Evolutionary conservation across 2,329 filamentous ascomycete species (phyloP).

Genomic region (Diaporthe capsici): DNA sequence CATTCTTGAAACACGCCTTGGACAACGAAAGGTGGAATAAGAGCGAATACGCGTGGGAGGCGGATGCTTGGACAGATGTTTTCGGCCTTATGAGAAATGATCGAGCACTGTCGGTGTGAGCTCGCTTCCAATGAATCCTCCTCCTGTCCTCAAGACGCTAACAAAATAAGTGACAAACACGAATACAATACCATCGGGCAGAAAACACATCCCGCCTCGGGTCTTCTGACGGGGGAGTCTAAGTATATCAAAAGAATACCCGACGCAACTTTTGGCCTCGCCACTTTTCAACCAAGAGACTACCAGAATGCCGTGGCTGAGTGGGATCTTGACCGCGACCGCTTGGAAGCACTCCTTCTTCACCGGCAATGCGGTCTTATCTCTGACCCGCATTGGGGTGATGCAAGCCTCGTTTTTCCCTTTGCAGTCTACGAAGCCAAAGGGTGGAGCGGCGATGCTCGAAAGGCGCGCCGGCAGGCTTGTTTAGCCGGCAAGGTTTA

Average conservation of each 20-base stretch:
- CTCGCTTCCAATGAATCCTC: neutral
- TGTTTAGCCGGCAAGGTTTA: neutral
- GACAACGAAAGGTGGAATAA: neutral
- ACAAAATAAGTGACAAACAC: neutral
- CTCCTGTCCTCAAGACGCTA: neutral
- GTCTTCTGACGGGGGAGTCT: neutral
- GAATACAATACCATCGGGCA: constrained; percentile 1
- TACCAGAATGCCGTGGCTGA: constrained; percentile 7
- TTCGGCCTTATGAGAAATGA: neutral
- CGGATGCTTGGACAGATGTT: constrained; percentile 3
- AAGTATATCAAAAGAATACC: neutral
- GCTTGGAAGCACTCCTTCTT: neutral
- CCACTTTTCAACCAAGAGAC: neutral
- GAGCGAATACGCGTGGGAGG: neutral
- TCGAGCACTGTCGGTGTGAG: neutral
- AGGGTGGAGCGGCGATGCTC: neutral
- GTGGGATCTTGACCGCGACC: neutral
- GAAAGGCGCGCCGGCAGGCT: neutral
- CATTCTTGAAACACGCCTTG: neutral
- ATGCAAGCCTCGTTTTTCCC: neutral
- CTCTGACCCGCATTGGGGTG: neutral
- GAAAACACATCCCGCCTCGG: neutral
- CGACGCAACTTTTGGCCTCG: constrained; percentile 2
- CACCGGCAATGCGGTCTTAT: neutral
- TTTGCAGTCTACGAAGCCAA: constrained; percentile 4